Evolutionary conservation across 2,329 filamentous ascomycete species (phyloP).

Genomic region (Hypoxylon sp.): DNA sequence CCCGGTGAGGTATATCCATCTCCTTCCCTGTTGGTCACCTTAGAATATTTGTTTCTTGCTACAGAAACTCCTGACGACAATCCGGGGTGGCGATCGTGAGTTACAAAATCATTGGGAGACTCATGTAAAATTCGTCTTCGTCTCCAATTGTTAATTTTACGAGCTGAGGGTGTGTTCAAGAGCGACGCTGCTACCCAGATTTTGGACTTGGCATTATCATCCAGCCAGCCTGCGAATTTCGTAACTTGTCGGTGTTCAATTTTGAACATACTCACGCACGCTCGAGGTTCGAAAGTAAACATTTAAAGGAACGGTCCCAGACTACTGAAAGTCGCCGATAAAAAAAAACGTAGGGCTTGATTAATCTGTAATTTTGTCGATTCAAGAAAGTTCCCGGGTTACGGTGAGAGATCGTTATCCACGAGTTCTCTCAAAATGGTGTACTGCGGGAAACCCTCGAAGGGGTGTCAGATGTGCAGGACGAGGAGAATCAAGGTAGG

Average conservation of each 20-base stretch:
- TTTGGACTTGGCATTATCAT: constrained; percentile 10
- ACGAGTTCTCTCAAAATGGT: constrained; percentile 64
- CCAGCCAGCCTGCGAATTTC: background rate
- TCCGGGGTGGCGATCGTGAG: constrained; percentile 18
- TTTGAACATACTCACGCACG: background rate
- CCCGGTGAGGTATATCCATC: constrained; percentile 8
- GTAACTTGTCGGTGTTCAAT: background rate
- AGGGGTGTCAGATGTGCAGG: constrained; percentile 82
- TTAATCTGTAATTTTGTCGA: constrained; percentile 1
- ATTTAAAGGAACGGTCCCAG: background rate
- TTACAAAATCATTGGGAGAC: background rate
- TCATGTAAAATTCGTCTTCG: constrained; percentile 7
- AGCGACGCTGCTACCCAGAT: constrained; percentile 2
- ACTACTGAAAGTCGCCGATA: background rate
- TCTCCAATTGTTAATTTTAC: constrained; percentile 3
- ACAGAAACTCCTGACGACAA: constrained; percentile 3
- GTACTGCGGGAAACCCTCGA: constrained; percentile 75
- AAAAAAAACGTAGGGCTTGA: background rate
- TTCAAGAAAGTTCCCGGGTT: constrained; percentile 2
- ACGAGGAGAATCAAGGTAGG: constrained; percentile 80
- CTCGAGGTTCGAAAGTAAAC: background rate
- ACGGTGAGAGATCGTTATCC: background rate
- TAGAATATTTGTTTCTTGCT: background rate
- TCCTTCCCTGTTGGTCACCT: constrained; percentile 6
- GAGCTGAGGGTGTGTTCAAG: background rate